Conservation (phyloP, 768 basidiomycete genomes). For the Leccinum truebloodii region DNA sequence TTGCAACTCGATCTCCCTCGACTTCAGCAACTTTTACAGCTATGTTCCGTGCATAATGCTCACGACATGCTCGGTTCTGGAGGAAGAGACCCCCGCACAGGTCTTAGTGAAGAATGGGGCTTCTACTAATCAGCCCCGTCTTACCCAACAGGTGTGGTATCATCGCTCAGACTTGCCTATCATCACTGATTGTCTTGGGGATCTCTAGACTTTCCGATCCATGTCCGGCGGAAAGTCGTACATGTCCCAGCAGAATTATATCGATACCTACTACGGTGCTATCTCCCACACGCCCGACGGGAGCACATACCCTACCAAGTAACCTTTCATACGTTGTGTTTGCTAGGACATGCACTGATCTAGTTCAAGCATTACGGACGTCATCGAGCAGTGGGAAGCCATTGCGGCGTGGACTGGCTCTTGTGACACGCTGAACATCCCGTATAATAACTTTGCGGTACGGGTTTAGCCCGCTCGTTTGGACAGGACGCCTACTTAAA, state of each 20-base stretch:
- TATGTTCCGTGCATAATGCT: conserved; percentile 24
- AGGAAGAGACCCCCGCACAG: conserved; percentile 4
- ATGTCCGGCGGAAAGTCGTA: conserved; percentile 22
- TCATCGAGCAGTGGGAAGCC: conserved; percentile 14
- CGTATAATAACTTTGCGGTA: conserved; percentile 24
- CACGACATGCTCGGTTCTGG: conserved; percentile 13
- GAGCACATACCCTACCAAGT: conserved; percentile 22
- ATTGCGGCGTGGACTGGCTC: conserved; percentile 27
- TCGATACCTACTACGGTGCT: conserved; percentile 23
- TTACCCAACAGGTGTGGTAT: conserved; percentile 16
- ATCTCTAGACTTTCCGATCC: conserved; percentile 16
- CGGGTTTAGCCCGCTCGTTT: neutral
- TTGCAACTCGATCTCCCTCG: conserved; percentile 20
- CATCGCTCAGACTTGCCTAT: neutral
- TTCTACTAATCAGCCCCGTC: conserved; percentile 18
- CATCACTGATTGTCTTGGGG: neutral
- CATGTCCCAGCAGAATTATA: conserved; percentile 26
- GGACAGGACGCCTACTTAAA: neutral
- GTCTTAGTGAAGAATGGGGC: conserved; percentile 11
- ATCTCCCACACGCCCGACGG: conserved; percentile 19
- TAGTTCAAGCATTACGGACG: conserved; percentile 6
- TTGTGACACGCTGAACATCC: conserved; percentile 24
- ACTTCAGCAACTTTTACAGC: conserved; percentile 21
- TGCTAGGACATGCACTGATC: neutral
- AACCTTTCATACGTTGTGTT: neutral